These are phyloP conservation scores for Pyrenula massariospora DNA, from an alignment of 495 filamentous ascomycete species.

Conservation along the genomic window DNA sequence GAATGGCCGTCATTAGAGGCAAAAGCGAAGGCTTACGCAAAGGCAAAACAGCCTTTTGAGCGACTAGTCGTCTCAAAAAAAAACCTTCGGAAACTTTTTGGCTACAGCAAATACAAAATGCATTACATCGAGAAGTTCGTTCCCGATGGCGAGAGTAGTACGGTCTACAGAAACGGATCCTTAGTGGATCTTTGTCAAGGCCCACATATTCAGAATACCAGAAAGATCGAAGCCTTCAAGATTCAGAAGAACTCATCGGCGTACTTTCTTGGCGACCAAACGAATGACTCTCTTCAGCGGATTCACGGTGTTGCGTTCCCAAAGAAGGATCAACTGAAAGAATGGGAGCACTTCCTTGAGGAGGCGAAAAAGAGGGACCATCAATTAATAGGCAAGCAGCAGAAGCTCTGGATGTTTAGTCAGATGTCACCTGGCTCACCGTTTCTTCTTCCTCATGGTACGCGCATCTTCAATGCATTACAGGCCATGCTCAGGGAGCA, in stretches of 20 bases:
- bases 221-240: slow-evolving; percentile 83
- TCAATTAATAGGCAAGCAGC: slow-evolving; percentile 77
- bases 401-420: slow-evolving; percentile 95
- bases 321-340: slow-evolving; percentile 85
- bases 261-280: slow-evolving; percentile 89
- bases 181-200: slow-evolving; percentile 72
- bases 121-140: slow-evolving; percentile 93
- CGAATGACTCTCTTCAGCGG: slow-evolving; percentile 87
- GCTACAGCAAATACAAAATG: slow-evolving; percentile 91
- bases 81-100: slow-evolving; percentile 89
- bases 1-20: slow-evolving; percentile 77
- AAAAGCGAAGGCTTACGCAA: slow-evolving; percentile 65
- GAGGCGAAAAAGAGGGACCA: slow-evolving; percentile 96
- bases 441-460: slow-evolving; percentile 89
- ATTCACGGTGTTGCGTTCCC: slow-evolving; percentile 96
- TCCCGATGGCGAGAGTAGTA: slow-evolving; percentile 74
- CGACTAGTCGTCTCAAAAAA: slow-evolving; percentile 79
- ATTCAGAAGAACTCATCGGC: slow-evolving; percentile 86
- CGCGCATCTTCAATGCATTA: slow-evolving; percentile 81
- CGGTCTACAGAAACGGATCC: slow-evolving; percentile 80
- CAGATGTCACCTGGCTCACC: slow-evolving; percentile 83
- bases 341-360: slow-evolving; percentile 85
- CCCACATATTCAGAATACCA: slow-evolving; percentile 84
- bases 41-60: slow-evolving; percentile 95
- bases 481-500: slow-evolving; percentile 68